Percentiles rank a stretch among this genome's conserved stretches.
Evolutionary conservation across 371 early-diverging fungal genomes (phyloP).

Genomic region (Syncephalastrum contaminatum): DNA sequence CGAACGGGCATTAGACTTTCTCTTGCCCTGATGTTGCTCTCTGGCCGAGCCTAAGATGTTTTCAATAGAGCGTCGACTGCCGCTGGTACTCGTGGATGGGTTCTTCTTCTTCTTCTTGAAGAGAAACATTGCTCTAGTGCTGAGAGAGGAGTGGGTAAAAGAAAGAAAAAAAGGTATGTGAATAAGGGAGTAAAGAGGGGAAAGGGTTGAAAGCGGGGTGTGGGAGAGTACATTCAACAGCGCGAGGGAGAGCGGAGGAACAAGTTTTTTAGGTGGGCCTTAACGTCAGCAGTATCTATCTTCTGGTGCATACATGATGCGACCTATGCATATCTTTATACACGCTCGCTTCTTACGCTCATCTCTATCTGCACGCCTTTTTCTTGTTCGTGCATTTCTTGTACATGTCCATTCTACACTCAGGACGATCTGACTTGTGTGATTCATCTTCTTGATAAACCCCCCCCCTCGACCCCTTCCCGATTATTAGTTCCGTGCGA

Average conservation of each 20-base stretch:
- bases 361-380: neutral
- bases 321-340: neutral
- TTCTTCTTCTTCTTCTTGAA: constrained; percentile 11
- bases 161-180: neutral
- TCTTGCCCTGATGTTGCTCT: constrained; percentile 8
- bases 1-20: constrained; percentile 1
- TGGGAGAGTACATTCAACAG: neutral
- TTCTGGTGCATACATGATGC: no score
- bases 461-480: no score
- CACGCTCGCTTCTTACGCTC: neutral
- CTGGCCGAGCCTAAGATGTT: neutral
- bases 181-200: constrained; percentile 3
- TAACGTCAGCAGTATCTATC: no score
- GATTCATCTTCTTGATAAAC: no score
- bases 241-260: neutral
- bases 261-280: neutral
- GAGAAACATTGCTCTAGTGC: constrained; percentile 5
- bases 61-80: neutral
- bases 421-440: no score
- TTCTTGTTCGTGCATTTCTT: constrained; percentile 1
- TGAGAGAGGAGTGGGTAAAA: no score
- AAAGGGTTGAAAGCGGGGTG: constrained; percentile 8
- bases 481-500: constrained; percentile 2
- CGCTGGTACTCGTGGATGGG: neutral
- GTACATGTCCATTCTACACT: no score